Conservation (phyloP, 768 basidiomycete genomes). For the Boletus vinaceobasis region DNA sequence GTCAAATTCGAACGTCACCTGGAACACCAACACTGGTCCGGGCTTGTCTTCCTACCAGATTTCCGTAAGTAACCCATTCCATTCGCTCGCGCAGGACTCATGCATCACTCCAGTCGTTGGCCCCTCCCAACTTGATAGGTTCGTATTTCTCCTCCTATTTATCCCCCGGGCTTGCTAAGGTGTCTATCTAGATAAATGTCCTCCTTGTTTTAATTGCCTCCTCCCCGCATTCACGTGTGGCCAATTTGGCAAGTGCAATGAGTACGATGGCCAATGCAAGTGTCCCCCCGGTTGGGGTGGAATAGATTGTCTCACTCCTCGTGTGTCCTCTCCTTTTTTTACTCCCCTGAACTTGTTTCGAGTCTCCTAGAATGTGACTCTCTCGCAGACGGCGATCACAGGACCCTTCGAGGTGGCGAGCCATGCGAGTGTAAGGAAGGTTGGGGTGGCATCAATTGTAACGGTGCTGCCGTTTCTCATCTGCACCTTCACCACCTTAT, state of each 20-base stretch:
- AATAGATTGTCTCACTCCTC: slow-evolving; percentile 88
- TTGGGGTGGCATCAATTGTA: slow-evolving; percentile 97
- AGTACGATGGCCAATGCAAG: slow-evolving; percentile 92
- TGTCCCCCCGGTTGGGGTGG: slow-evolving; percentile 98
- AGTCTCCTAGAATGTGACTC: slow-evolving; percentile 80
- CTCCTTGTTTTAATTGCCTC: slow-evolving; percentile 95
- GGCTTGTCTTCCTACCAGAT: slow-evolving; percentile 24
- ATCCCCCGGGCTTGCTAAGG: background rate
- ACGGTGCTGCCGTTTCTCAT: slow-evolving; percentile 54
- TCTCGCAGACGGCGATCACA: slow-evolving; percentile 82
- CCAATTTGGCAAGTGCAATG: slow-evolving; percentile 87
- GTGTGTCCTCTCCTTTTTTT: slow-evolving; percentile 46
- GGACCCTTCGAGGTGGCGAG: slow-evolving; percentile 74
- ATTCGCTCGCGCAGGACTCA: slow-evolving; percentile 13
- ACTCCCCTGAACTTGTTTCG: background rate
- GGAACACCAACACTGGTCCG: slow-evolving; percentile 7
- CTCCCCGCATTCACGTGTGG: slow-evolving; percentile 90
- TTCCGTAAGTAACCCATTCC: slow-evolving; percentile 19
- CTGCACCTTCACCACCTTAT: background rate
- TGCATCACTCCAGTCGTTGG: slow-evolving; percentile 14
- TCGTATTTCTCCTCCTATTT: background rate
- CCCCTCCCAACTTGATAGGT: slow-evolving; percentile 19
- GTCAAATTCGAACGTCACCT: slow-evolving; percentile 14
- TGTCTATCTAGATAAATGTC: slow-evolving; percentile 51
- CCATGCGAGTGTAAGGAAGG: slow-evolving; percentile 90